Base-by-base conservation (phyloP, 2,329 filamentous ascomycete genomes). In the Colletotrichum nymphaeae region DNA sequence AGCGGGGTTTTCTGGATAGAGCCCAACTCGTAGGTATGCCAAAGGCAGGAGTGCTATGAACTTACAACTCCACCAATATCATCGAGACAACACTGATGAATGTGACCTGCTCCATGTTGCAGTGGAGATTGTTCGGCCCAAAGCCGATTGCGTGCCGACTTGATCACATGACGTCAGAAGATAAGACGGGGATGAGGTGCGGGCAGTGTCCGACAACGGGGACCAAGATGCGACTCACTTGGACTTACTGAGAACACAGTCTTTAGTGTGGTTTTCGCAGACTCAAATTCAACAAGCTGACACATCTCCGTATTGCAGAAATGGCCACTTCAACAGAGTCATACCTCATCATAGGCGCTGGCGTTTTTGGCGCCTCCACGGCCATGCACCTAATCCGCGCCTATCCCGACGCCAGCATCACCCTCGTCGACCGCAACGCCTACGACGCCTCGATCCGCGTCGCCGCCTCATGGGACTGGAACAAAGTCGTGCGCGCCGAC, bases 361-460 rank as follows among this genome's bases (percentile, higher is more conserved):
- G 87, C 49, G 85, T 86, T 32, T 88, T 88, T 72, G 87, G 87
- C 58, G 83, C 83, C 32, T 86, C 83, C 28, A 87, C 86, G 0
- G 87, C 87, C 2, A 86, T 87, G 74, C 84, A 88, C 69, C 82
- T 88, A 52, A 80, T 84, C 64, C 69, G 73, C 8, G 62, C 69
- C 24, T 56, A 69, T 53, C 74, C 74, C 46, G 53, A 73, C 63
- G 72, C 74, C 24, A 37, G 35, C 6, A 74, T 80, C 9, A 79
- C 76, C 14, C 75, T 80, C 46, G 53, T 80, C 14, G 79, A 80
- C 67, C 76, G 79, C 22, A 71, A 75, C 58, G 69, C 72, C 37
- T 78, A 76, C 60, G 73, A 75, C 32, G 75, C 77, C 1, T 75
- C 78, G 1, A 75, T 76, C 19, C 76, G 75, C 52, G 78, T 78